phyloP scores from a whole-genome alignment of 73 alveolate species.

The Blepharisma japonicum region DNA sequence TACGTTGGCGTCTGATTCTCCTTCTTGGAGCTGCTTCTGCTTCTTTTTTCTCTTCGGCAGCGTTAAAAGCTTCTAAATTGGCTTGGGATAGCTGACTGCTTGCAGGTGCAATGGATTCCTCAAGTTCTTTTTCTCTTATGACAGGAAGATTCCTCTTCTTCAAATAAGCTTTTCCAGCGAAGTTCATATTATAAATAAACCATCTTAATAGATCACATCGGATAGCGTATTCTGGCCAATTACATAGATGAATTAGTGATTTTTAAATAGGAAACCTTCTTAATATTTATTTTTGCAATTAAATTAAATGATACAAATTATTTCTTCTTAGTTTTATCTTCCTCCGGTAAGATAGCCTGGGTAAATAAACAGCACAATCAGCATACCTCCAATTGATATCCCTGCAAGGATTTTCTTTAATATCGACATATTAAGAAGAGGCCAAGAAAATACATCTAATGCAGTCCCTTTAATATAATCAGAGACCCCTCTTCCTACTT shows the following conservation, averaged over 20 bases:
- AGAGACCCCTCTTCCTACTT: slow-evolving; percentile 86
- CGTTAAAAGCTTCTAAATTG: background rate
- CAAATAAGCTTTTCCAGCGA: slow-evolving; percentile 32
- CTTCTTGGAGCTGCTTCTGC: background rate
- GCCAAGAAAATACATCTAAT: slow-evolving; percentile 54
- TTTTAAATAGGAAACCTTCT: too few relatives aligned
- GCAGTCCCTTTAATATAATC: slow-evolving; percentile 75
- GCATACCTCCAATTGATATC: slow-evolving; percentile 14
- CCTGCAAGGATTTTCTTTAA: slow-evolving; percentile 17
- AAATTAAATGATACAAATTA: too few relatives aligned
- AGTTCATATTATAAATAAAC: slow-evolving; percentile 15
- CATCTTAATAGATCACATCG: too few relatives aligned
- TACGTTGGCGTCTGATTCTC: background rate
- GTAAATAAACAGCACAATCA: slow-evolving; percentile 39
- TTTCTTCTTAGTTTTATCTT: too few relatives aligned
- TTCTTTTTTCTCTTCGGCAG: background rate
- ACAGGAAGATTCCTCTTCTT: background rate
- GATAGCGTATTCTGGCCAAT: too few relatives aligned
- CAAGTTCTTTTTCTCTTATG: background rate
- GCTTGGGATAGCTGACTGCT: background rate
- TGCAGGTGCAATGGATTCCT: background rate
- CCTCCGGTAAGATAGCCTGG: slow-evolving; percentile 25
- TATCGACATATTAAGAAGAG: slow-evolving; percentile 30
- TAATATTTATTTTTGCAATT: too few relatives aligned
- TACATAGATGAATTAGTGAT: too few relatives aligned